Percentiles rank a stretch among this genome's conserved stretches.
phyloP scores from a whole-genome alignment of 108 stramenopile species.

The Aureococcus anophagefferens region DNA sequence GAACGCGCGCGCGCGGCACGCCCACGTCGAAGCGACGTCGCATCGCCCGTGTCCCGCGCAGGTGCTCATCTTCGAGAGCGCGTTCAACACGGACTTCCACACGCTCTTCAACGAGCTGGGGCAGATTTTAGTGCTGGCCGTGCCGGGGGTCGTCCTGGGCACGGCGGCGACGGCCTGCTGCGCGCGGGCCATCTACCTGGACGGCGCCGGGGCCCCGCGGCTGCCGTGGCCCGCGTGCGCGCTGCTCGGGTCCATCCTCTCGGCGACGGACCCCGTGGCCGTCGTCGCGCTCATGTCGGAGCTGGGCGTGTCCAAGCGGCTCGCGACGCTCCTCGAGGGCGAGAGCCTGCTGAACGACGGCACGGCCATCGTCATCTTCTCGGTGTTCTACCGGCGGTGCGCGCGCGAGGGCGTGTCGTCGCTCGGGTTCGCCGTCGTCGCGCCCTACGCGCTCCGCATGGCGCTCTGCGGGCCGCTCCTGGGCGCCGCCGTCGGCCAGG shows the following conservation, averaged over 20 bases:
- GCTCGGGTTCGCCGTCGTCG: no score
- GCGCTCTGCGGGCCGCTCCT: no score
- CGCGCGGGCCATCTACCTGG: conserved; percentile 18
- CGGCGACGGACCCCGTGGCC: conserved; percentile 49
- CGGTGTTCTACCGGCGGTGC: no score
- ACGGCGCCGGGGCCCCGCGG: conserved; percentile 30
- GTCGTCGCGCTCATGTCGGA: conserved; percentile 18
- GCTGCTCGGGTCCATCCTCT: conserved; percentile 45
- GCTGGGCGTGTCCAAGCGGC: conserved; percentile 29
- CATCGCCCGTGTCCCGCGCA: no score
- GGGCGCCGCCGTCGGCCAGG: no score
- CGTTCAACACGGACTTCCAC: conserved; percentile 23
- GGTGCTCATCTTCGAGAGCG: no score
- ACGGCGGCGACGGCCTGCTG: conserved; percentile 15
- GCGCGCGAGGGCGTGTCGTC: no score
- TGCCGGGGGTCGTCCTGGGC: conserved; percentile 30
- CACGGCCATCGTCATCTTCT: conserved; percentile 39
- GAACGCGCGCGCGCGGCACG: no score
- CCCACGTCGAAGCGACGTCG: no score
- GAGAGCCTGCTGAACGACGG: conserved; percentile 49
- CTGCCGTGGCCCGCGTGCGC: conserved; percentile 34
- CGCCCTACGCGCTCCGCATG: no score
- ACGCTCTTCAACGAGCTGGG: neutral
- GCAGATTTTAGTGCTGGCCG: conserved; percentile 34
- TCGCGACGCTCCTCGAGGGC: conserved; percentile 37